Percentiles rank a stretch among this genome's conserved stretches.
Conservation (phyloP, 441 rosid genomes). For the Euphorbia celastroides region DNA sequence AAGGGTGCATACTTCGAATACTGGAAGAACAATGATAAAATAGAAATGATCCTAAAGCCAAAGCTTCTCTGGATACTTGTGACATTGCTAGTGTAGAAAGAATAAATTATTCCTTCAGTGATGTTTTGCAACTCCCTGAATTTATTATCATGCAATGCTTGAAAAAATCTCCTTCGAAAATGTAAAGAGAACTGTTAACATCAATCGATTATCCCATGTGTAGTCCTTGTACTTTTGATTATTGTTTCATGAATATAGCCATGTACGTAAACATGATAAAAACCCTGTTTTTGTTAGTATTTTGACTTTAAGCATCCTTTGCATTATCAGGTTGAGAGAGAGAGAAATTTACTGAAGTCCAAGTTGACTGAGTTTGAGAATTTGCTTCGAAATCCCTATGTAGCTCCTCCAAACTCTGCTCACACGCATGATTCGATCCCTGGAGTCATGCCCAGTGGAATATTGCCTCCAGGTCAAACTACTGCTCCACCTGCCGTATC, state of each 20-base stretch:
- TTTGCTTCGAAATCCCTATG: slow-evolving; percentile 56
- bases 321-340: slow-evolving; percentile 66
- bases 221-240: no score
- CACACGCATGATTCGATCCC: slow-evolving; percentile 30
- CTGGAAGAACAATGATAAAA: neutral
- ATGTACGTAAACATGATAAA: no score
- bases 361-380: slow-evolving; percentile 66
- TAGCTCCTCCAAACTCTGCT: slow-evolving; percentile 31
- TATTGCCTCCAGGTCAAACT: slow-evolving; percentile 38
- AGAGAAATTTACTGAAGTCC: slow-evolving; percentile 57
- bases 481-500: slow-evolving; percentile 46
- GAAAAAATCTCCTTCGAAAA: neutral
- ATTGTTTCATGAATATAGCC: neutral
- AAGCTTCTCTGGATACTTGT: neutral
- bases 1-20: neutral
- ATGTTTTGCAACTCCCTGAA: neutral
- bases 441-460: slow-evolving; percentile 25
- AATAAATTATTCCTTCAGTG: neutral
- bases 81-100: neutral
- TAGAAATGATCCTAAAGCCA: neutral
- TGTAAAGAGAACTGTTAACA: no score
- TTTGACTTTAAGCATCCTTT: slow-evolving; percentile 5
- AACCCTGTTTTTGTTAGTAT: slow-evolving; percentile 12
- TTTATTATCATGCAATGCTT: neutral
- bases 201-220: neutral